Evolutionary conservation across 208 protist genomes (phyloP).

Genomic region (Trypanosoma lewisi): DNA sequence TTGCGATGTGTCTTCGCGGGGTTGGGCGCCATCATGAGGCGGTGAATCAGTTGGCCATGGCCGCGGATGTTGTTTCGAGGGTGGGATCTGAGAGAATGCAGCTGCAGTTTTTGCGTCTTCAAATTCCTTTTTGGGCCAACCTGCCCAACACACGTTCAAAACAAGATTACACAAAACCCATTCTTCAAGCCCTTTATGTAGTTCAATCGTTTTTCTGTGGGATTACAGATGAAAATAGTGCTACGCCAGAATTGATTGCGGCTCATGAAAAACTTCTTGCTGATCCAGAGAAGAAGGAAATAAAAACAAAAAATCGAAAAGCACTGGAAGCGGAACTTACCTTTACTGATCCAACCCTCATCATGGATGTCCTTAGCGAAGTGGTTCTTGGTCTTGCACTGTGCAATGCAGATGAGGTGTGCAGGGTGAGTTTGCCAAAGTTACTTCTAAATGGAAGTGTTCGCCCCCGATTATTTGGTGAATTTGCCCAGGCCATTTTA

Average conservation of each 20-base stretch:
- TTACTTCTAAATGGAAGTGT: conserved; percentile 29
- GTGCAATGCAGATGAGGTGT: conserved; percentile 37
- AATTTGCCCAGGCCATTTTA: conserved; percentile 38
- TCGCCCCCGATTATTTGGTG: conserved; percentile 45
- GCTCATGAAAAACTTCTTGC: conserved; percentile 24
- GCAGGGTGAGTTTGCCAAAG: conserved; percentile 17
- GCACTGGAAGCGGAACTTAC: conserved; percentile 12
- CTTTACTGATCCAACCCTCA: conserved; percentile 36
- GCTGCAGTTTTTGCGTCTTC: conserved; percentile 65
- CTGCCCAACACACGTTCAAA: conserved; percentile 6
- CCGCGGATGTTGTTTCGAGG: conserved; percentile 40
- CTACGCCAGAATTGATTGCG: conserved; percentile 15
- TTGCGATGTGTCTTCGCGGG: conserved; percentile 58
- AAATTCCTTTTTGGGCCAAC: conserved; percentile 21
- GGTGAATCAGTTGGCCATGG: conserved; percentile 33
- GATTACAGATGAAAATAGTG: conserved; percentile 13
- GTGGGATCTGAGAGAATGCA: conserved; percentile 66
- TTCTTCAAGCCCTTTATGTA: conserved; percentile 24
- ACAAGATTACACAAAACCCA: conserved; percentile 25
- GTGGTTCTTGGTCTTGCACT: conserved; percentile 65
- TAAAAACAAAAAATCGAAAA: conserved; percentile 18
- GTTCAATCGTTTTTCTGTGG: conserved; percentile 33
- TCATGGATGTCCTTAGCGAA: conserved; percentile 72
- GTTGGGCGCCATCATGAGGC: conserved; percentile 53
- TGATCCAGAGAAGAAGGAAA: conserved; percentile 33